phyloP scores from a whole-genome alignment of 1,284 basidiomycete species.

The Cryptococcus sp. region DNA sequence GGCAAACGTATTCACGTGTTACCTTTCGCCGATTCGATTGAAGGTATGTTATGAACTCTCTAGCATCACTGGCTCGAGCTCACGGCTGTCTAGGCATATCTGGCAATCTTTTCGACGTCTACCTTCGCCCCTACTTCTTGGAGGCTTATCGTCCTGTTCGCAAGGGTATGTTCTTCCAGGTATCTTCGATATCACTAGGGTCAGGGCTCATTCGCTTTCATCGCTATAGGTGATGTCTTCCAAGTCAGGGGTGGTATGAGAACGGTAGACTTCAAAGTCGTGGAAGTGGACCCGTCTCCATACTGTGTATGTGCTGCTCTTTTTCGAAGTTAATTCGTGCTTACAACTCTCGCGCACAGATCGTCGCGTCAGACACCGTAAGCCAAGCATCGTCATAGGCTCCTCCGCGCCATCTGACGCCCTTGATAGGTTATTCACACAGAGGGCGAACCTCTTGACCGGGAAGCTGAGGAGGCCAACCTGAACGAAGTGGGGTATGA shows the following conservation, averaged over 20 bases:
- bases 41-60: constrained; percentile 60
- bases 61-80: neutral
- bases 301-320: constrained; percentile 38
- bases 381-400: neutral
- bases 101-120: constrained; percentile 98
- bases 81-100: constrained; percentile 62
- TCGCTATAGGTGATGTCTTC: constrained; percentile 82
- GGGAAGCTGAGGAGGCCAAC: constrained; percentile 97
- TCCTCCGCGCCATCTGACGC: constrained; percentile 32
- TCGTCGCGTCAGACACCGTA: constrained; percentile 47
- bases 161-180: constrained; percentile 34
- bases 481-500: constrained; percentile 98
- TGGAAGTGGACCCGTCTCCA: constrained; percentile 46
- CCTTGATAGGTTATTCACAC: constrained; percentile 76
- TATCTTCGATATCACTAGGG: neutral
- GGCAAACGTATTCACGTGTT: constrained; percentile 94
- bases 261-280: constrained; percentile 94
- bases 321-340: neutral
- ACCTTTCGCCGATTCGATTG: constrained; percentile 97
- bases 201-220: constrained; percentile 58
- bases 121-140: constrained; percentile 99
- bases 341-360: constrained; percentile 24
- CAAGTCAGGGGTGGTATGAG: constrained; percentile 96
- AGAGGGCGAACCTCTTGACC: constrained; percentile 88
- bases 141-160: constrained; percentile 61